Evolutionary conservation across 495 filamentous ascomycete species (phyloP).

Genomic region (Diplogelasinospora grovesii): DNA sequence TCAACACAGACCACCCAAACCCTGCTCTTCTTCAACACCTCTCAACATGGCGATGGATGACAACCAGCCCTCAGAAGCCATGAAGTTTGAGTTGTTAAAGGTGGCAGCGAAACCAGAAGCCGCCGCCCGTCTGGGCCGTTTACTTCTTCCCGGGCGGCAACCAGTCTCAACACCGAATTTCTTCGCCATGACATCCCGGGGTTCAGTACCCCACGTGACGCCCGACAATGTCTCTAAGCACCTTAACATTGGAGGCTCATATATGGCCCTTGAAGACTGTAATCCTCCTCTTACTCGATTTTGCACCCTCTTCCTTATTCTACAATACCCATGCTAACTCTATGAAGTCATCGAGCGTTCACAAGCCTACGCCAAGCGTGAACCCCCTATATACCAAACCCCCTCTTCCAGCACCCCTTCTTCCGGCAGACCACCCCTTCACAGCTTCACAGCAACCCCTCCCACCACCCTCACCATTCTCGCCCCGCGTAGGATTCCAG

Average conservation of each 20-base stretch:
- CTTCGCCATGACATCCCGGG: slow-evolving; percentile 71
- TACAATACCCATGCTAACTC: slow-evolving; percentile 29
- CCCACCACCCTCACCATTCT: slow-evolving; percentile 57
- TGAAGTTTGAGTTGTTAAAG: slow-evolving; percentile 39
- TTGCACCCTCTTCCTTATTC: slow-evolving; percentile 11
- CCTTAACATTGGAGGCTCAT: slow-evolving; percentile 57
- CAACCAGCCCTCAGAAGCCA: slow-evolving; percentile 7
- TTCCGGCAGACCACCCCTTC: slow-evolving; percentile 47
- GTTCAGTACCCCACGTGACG: slow-evolving; percentile 76
- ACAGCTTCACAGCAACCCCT: slow-evolving; percentile 63
- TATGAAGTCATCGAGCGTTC: slow-evolving; percentile 71
- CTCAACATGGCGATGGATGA: background rate
- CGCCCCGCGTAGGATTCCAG: slow-evolving; percentile 68
- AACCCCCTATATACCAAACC: slow-evolving; percentile 38
- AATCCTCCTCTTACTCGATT: slow-evolving; percentile 12
- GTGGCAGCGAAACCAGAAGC: slow-evolving; percentile 23
- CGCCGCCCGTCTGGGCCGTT: slow-evolving; percentile 52
- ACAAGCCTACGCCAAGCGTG: slow-evolving; percentile 32
- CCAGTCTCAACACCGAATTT: slow-evolving; percentile 74
- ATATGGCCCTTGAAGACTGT: slow-evolving; percentile 92
- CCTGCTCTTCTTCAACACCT: background rate
- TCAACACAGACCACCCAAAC: no score
- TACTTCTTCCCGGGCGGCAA: slow-evolving; percentile 53
- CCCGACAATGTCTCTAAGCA: slow-evolving; percentile 71
- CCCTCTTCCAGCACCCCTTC: slow-evolving; percentile 26